Evolutionary conservation across 768 basidiomycete genomes (phyloP).

Genomic region (Ramaria sp.): DNA sequence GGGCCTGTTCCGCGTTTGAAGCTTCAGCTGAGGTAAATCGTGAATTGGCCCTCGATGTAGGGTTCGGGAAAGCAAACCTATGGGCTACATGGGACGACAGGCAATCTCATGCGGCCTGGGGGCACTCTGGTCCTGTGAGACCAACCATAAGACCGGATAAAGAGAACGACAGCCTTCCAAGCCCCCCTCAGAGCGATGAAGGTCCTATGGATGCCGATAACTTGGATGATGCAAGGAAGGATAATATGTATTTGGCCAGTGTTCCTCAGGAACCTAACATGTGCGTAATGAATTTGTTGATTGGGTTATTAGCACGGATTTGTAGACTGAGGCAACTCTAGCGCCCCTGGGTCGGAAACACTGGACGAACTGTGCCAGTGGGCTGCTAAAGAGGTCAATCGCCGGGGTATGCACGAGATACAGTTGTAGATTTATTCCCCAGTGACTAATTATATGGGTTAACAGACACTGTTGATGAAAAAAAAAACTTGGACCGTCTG

Average conservation of each 20-base stretch:
- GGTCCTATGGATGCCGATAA: too few species aligned
- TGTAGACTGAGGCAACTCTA: too few species aligned
- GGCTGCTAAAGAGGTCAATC: too few species aligned
- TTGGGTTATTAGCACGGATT: too few species aligned
- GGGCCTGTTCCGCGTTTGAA: not conserved
- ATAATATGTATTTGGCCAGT: too few species aligned
- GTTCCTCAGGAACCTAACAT: too few species aligned
- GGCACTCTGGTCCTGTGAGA: not conserved
- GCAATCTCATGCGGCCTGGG: not conserved
- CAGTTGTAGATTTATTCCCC: too few species aligned
- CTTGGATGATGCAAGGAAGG: too few species aligned
- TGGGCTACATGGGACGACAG: not conserved
- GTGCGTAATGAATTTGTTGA: too few species aligned
- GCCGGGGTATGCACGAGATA: too few species aligned
- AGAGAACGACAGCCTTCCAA: not conserved
- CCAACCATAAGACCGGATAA: not conserved
- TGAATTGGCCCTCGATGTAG: not conserved
- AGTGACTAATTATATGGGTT: not conserved
- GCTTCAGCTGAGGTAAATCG: not conserved
- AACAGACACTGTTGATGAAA: not conserved
- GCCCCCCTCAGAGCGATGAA: not conserved
- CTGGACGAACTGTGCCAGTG: too few species aligned
- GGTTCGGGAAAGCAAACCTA: not conserved
- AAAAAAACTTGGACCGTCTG: not conserved
- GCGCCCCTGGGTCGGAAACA: too few species aligned